Evolutionary conservation across 345 rosid species (phyloP), one percentile per base, ranked within the genome.

Genomic region (Eucalyptus decipiens): DNA sequence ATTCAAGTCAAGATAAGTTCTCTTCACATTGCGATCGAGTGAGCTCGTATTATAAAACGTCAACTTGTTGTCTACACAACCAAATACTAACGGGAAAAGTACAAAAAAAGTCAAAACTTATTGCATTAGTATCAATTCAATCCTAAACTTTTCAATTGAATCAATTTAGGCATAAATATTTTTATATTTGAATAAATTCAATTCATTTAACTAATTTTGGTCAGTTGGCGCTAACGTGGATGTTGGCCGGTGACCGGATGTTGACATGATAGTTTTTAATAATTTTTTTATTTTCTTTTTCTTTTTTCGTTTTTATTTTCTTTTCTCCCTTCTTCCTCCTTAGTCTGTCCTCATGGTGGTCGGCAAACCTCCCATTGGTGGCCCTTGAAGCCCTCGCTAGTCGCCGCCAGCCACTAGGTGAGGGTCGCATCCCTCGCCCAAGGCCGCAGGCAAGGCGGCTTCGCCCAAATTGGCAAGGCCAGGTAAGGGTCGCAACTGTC

Each of bases 191-290:
- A 7, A 52, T 11, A 52, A 52, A 52, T 19, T 52, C 0, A 52
- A 0, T 19, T 5, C 0, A 52, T 7, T 2, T 19, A 0, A 7
- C 11, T 52, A 52, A 52, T 52, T 19, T 52, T 19, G 2, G 1
- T 3, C 2, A 0, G 2, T 52, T 2, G 2, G 9, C 2, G 1
- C 2, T 7, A 1, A 7, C 2, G 0, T 51, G 23, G 1, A 51
- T 18, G 1, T 51, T 51, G 9, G 4, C 9, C 0, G 2, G 1
- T 52, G 24, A 19, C 0, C 4, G 1, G 0, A 19, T 52, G 2
- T 0, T 52, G 0, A 52, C 58, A 52, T 52, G 11, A 11, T 4
- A 19, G 0, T 52, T 52, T 52, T 8, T 52, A 52, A 52, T 52
- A 52, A 8, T 19, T 52, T 8, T 52, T 52, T 19, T 52, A 8